phyloP scores from a whole-genome alignment of 1,284 basidiomycete genomes.

The Boletus albobrunnescens region DNA sequence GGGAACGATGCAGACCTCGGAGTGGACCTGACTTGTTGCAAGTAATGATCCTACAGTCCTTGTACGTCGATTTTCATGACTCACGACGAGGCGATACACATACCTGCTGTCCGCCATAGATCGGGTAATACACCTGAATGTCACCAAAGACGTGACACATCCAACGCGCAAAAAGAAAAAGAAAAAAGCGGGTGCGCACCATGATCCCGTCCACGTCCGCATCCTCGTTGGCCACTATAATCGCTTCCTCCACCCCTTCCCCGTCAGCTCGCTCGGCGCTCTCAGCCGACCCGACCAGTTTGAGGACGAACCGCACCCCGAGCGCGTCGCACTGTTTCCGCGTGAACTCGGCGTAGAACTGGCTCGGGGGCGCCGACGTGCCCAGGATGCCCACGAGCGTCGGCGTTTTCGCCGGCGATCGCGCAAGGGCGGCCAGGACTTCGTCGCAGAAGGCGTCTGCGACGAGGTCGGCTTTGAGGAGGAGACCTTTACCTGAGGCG shows the following conservation, averaged over 20 bases:
- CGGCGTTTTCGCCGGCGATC: slow-evolving; percentile 47
- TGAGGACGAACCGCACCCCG: slow-evolving; percentile 84
- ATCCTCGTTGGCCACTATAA: slow-evolving; percentile 92
- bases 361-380: slow-evolving; percentile 83
- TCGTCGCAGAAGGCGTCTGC: slow-evolving; percentile 67
- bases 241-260: slow-evolving; percentile 88
- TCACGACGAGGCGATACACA: no score
- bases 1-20: neutral
- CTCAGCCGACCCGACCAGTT: slow-evolving; percentile 64
- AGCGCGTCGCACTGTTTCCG: slow-evolving; percentile 86
- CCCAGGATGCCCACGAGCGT: slow-evolving; percentile 92
- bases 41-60: slow-evolving; percentile 91
- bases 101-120: slow-evolving; percentile 83
- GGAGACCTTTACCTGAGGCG: slow-evolving; percentile 57
- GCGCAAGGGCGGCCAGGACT: slow-evolving; percentile 48
- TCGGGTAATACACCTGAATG: slow-evolving; percentile 87
- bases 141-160: neutral
- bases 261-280: slow-evolving; percentile 42
- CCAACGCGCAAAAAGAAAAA: neutral
- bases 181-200: slow-evolving; percentile 46
- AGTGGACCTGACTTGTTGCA: slow-evolving; percentile 67
- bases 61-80: no score
- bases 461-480: slow-evolving; percentile 72
- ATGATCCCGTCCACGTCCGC: slow-evolving; percentile 88
- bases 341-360: slow-evolving; percentile 92